Percentiles rank a stretch among this genome's conserved stretches.
These are phyloP conservation scores for Salix dunnii DNA, from an alignment of 345 rosid genomes.

Conservation along the genomic window DNA sequence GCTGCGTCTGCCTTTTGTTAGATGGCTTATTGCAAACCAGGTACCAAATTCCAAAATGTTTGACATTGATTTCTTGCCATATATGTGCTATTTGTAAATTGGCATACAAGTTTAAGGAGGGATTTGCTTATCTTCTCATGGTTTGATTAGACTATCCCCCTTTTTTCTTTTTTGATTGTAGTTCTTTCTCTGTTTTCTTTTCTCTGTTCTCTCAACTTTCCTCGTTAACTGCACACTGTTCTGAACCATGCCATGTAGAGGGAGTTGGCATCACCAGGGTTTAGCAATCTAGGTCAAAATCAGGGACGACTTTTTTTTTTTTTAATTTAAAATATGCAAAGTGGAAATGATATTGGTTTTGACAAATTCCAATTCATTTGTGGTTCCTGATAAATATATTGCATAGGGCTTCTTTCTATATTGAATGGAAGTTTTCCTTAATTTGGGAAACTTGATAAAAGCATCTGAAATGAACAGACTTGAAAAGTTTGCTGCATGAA, in stretches of 20 bases:
- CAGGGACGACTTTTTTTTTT: background rate
- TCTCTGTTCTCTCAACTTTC: background rate
- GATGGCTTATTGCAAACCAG: constrained; percentile 69
- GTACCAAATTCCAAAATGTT: constrained; percentile 29
- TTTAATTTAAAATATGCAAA: background rate
- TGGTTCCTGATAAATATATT: background rate
- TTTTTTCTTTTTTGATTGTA: no score
- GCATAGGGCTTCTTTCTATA: background rate
- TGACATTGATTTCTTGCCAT: background rate
- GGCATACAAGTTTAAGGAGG: background rate
- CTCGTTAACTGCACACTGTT: background rate
- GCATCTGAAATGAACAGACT: background rate
- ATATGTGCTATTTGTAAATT: background rate
- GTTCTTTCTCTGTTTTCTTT: no score
- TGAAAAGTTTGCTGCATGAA: background rate
- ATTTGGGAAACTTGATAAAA: background rate
- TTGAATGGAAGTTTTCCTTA: background rate
- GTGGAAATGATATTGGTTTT: background rate
- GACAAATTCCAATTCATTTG: background rate
- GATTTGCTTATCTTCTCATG: background rate
- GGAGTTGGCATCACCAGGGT: background rate
- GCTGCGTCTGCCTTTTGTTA: constrained; percentile 78
- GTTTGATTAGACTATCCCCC: background rate
- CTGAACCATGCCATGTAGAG: background rate
- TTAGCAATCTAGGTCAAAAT: background rate